phyloP scores from a whole-genome alignment of 2,329 filamentous ascomycete species.

The Fonsecaea pedrosoi region DNA sequence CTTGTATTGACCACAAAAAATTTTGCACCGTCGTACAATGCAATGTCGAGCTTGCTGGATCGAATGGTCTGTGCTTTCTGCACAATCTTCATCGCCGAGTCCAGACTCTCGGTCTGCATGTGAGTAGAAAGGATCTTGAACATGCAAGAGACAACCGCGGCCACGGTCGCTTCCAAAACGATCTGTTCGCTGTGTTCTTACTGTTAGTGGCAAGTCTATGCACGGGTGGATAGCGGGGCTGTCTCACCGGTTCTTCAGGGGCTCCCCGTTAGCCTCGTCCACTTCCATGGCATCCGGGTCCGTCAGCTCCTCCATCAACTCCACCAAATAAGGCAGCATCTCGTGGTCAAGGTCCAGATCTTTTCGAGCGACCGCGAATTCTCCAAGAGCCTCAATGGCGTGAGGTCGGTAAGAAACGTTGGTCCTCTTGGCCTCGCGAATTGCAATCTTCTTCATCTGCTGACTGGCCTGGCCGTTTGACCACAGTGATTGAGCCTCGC shows the following conservation, averaged over 20 bases:
- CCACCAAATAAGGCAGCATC: constrained; percentile 61
- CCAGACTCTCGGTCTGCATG: constrained; percentile 30
- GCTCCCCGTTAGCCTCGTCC: constrained; percentile 52
- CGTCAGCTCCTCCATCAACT: constrained; percentile 65
- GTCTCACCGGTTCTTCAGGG: constrained; percentile 31
- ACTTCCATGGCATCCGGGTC: constrained; percentile 70
- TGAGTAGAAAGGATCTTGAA: constrained; percentile 35
- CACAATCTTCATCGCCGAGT: constrained; percentile 29
- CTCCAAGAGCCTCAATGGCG: constrained; percentile 74
- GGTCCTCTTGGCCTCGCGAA: constrained; percentile 89
- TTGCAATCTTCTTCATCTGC: constrained; percentile 75
- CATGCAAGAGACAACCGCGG: constrained; percentile 37
- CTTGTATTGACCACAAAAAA: constrained; percentile 26
- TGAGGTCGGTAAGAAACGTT: constrained; percentile 83
- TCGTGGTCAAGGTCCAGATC: constrained; percentile 73
- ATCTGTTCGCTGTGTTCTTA: constrained; percentile 19
- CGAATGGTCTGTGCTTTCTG: constrained; percentile 27
- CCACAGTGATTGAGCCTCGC: constrained; percentile 66
- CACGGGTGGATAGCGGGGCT: constrained; percentile 10
- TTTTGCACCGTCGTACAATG: constrained; percentile 35
- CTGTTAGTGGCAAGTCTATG: constrained; percentile 28
- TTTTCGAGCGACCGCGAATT: constrained; percentile 70
- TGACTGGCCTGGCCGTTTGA: constrained; percentile 63
- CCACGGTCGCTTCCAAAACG: constrained; percentile 26
- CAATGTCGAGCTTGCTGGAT: constrained; percentile 26